Conservation (phyloP, 2,329 filamentous ascomycete genomes). For the Fusarium multiceps region DNA sequence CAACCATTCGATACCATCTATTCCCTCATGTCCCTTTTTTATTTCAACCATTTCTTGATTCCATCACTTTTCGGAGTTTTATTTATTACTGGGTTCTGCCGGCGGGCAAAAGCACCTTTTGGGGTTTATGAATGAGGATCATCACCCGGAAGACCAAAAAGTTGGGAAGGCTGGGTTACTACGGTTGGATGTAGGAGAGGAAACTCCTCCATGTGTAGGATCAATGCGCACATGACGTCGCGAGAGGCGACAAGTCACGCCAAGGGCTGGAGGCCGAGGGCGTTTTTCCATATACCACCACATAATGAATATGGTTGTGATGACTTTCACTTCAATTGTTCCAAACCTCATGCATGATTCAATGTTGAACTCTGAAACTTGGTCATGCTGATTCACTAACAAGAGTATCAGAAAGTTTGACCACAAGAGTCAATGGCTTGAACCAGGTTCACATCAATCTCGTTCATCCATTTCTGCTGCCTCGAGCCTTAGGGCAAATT, state of each 20-base stretch:
- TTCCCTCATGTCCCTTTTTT: slow-evolving; percentile 25
- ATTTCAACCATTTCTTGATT: slow-evolving; percentile 18
- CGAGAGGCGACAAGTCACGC: slow-evolving; percentile 9
- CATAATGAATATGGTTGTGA: slow-evolving; percentile 36
- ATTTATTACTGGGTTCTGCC: slow-evolving; percentile 18
- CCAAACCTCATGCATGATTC: neutral
- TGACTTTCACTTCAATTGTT: neutral
- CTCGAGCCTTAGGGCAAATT: neutral
- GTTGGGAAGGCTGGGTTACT: slow-evolving; percentile 20
- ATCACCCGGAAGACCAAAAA: slow-evolving; percentile 27
- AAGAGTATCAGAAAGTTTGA: too few relatives aligned
- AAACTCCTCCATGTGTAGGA: slow-evolving; percentile 11
- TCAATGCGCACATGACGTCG: slow-evolving; percentile 17
- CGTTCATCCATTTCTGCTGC: neutral
- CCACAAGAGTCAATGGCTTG: too few relatives aligned
- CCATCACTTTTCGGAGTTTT: slow-evolving; percentile 33
- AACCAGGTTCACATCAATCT: neutral
- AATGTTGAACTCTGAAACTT: neutral
- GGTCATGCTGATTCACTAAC: neutral
- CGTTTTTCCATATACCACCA: slow-evolving; percentile 36
- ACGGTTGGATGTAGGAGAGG: slow-evolving; percentile 9
- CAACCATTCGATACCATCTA: slow-evolving; percentile 32
- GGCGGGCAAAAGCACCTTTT: slow-evolving; percentile 26
- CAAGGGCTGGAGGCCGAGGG: slow-evolving; percentile 10
- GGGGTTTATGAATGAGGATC: slow-evolving; percentile 28